Base-by-base conservation (phyloP, 1,284 basidiomycete species). In the Microbotryum silenes-acaulis region DNA sequence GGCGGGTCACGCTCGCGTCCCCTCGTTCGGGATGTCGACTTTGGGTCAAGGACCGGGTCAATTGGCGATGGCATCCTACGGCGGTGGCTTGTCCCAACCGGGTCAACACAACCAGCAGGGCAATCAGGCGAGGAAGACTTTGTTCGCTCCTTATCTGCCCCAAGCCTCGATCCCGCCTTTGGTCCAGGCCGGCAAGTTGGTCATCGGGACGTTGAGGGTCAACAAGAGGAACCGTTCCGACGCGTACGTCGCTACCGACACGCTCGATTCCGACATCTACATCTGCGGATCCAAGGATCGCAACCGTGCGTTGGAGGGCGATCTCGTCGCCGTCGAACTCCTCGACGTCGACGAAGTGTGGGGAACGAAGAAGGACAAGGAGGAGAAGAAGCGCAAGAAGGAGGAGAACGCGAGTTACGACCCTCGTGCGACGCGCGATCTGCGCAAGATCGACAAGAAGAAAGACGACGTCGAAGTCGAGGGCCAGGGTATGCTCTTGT, bases 401-500 rank as follows among this genome's bases (percentile, higher is more conserved):
- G 96, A 99, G 78, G 96, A 99, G 78, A 93, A 93, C 73, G 86
- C 90, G 21, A 88, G 89, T 0, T 96, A 91, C 75, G 90, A 92
- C 71, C 78, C 79, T 60, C 89, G 87, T 75, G 82, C 84, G 14
- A 81, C 79, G 56, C 67, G 71, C 52, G 69, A 71, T 42, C 52
- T 71, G 9, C 87, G 92, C 73, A 92, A 89, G 78, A 88, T 93
- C 69, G 96, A 98, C 80, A 99, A 99, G 84, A 97, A 97, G 82
- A 97, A 97, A 78, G 96, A 99, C 73, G 96, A 98, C 72, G 92
- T 98, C 31, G 96, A 99, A 75, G 96, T 99, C 44, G 96, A 99
- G 79, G 96, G 96, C 8, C 94, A 97, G 76, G 94, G 93, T 10
- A 79, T 97, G 68, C 88, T 90, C 79, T 78, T 99, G 60, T 94